These are phyloP conservation scores for Cordyceps tenuipes DNA, from an alignment of 2,329 filamentous ascomycete genomes.

Conservation along the genomic window DNA sequence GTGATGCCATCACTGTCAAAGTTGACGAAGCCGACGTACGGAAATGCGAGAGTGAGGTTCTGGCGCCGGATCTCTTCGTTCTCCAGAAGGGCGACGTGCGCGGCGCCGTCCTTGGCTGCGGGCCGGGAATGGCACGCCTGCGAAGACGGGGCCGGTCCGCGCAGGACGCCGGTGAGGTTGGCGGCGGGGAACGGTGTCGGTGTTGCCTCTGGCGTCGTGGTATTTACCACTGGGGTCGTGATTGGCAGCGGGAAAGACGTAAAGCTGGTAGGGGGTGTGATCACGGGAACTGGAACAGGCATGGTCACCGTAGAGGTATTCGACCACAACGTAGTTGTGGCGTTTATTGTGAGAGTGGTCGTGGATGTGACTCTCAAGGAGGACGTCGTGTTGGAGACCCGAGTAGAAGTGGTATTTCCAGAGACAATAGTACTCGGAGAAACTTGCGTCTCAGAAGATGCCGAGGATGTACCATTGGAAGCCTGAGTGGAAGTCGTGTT, in stretches of 20 bases:
- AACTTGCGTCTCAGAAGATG: not conserved
- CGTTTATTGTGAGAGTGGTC: not conserved
- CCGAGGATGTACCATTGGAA: not conserved
- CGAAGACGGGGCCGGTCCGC: not conserved
- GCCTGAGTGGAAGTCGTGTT: not conserved
- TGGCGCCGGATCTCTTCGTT: slow-evolving; percentile 23
- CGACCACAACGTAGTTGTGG: not conserved
- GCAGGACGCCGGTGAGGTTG: slow-evolving; percentile 10
- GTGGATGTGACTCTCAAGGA: not conserved
- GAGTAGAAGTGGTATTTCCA: not conserved
- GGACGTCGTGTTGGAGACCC: not conserved
- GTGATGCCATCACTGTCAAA: slow-evolving; percentile 24
- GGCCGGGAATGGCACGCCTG: slow-evolving; percentile 25
- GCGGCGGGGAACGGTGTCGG: not conserved
- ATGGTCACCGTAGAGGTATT: not conserved
- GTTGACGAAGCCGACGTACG: slow-evolving; percentile 30
- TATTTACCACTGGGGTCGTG: not conserved
- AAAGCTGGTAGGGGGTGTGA: not conserved
- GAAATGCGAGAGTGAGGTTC: slow-evolving; percentile 25
- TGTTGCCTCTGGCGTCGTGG: not conserved
- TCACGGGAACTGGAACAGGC: not conserved
- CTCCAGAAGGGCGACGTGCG: slow-evolving; percentile 22
- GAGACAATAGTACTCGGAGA: not conserved
- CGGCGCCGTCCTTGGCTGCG: slow-evolving; percentile 15
- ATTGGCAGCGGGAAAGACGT: not conserved